A percentile compares a stretch with the other conserved stretches of the same genome.
Evolutionary conservation across 768 basidiomycete species (phyloP).

Genomic region (Tulasnella calospora): DNA sequence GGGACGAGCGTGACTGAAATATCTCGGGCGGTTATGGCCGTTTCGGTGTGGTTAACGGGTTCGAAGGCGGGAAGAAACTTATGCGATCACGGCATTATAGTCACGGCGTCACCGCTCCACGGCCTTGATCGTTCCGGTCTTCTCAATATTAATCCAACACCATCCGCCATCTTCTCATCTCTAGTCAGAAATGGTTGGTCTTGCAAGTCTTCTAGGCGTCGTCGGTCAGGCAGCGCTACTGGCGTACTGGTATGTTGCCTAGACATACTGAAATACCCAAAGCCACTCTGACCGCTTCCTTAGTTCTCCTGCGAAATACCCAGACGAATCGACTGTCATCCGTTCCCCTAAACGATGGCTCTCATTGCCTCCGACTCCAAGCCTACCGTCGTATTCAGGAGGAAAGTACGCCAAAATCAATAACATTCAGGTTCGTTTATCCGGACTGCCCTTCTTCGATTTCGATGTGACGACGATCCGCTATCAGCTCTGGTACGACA

Average conservation of each 20-base stretch:
- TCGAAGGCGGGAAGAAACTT: neutral
- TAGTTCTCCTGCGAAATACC: neutral
- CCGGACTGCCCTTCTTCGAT: neutral
- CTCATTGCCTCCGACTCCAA: constrained; percentile 13
- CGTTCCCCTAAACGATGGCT: constrained; percentile 1
- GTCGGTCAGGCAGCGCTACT: neutral
- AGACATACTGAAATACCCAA: neutral
- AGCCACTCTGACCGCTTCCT: neutral
- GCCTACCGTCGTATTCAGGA: neutral
- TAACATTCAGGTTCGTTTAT: neutral
- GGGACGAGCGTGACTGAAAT: too few species aligned
- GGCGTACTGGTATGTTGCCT: neutral
- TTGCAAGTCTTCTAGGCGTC: neutral
- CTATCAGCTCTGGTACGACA: constrained; percentile 8
- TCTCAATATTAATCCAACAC: neutral
- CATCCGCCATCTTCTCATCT: neutral
- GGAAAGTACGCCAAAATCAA: constrained; percentile 1
- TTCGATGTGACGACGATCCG: neutral
- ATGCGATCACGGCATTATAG: neutral
- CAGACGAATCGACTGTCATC: constrained; percentile 9
- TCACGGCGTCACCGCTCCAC: too few species aligned
- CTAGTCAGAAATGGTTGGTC: neutral
- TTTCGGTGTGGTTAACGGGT: too few species aligned
- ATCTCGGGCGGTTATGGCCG: too few species aligned
- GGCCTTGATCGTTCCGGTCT: neutral